These are phyloP conservation scores for Claviceps sp. DNA, from an alignment of 2,329 filamentous ascomycete species.

Conservation along the genomic window DNA sequence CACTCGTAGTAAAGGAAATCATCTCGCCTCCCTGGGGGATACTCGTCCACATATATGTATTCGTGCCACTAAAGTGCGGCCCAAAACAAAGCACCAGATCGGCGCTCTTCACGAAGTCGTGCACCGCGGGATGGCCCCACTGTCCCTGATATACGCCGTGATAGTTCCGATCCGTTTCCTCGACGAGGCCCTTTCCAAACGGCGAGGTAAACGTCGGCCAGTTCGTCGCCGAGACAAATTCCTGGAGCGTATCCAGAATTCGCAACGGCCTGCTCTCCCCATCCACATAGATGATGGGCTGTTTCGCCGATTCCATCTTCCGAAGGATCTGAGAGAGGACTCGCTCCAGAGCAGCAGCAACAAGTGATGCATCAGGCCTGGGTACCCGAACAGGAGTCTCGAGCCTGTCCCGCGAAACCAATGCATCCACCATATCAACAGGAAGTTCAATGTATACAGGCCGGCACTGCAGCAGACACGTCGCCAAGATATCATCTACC, in stretches of 20 bases:
- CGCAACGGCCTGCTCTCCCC: conserved; percentile 30
- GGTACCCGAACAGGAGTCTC: conserved; percentile 2
- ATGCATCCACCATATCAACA: conserved; percentile 32
- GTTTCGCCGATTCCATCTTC: conserved; percentile 29
- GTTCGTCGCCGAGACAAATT: conserved; percentile 26
- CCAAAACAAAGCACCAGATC: conserved; percentile 34
- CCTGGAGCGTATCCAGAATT: conserved; percentile 27
- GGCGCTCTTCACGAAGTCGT: conserved; percentile 24
- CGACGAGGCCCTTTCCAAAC: conserved; percentile 36
- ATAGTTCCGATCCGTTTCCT: conserved; percentile 32
- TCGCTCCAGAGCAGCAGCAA: conserved; percentile 11
- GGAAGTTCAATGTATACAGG: conserved; percentile 45
- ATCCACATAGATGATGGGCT: conserved; percentile 38
- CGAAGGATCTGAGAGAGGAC: conserved; percentile 22
- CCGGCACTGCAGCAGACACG: conserved; percentile 37
- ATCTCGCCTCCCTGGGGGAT: conserved; percentile 20
- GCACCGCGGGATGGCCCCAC: conserved; percentile 20
- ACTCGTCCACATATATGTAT: conserved; percentile 26
- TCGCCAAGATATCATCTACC: conserved; percentile 18
- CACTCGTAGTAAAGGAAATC: conserved; percentile 20
- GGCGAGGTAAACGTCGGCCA: conserved; percentile 34
- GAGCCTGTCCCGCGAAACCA: conserved; percentile 20
- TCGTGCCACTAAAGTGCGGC: conserved; percentile 32
- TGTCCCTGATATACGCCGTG: conserved; percentile 34
- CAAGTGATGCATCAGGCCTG: conserved; percentile 2